Base-by-base conservation (phyloP, 345 rosid species). In the Populus deltoides region DNA sequence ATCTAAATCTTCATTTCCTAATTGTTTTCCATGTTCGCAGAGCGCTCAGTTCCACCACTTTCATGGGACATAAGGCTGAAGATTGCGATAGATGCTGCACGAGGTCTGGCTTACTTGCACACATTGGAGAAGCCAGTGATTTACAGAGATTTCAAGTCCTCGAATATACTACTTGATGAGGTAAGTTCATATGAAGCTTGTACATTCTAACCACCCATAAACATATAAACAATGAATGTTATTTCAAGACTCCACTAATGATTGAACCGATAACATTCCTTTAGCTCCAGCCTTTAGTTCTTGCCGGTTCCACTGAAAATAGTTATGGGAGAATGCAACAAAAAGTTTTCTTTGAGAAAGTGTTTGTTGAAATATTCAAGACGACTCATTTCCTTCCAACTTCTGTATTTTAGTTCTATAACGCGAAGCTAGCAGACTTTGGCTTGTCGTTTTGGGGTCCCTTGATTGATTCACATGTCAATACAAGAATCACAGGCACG, bases 61-160 rank as follows among this genome's bases (percentile, higher is more conserved):
- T 33, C 70, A 9, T 78, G 72, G 81, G 20, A 35, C 18, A 38
- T 38, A 5, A 78, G 77, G 43, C 25, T 78, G 15, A 38, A 51
- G 72, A 70, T 78, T 63, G 81, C 75, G 43, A 22, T 66, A 16
- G 72, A 71, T 35, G 47, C 36, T 29, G 77, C 81, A 1, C 41
- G 29, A 17, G 72, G 76, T 25, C n/a, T 78, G 17, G 68, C 70
- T 8, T 72, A 72, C 51, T 8, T 72, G 61, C 77, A 66, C 31
- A 51, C 72, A 12, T 6, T 8, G 10, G 17, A 36, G 22, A 33
- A 18, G 7, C 73, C 72, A 18, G 18, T 78, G 8, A 66, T 78
- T 13, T 69, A 78, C 36, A 17, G 77, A 17, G 81, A 78, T 55
- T 35, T 72, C 53, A 72, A 78, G 43, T 59, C 81, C 49, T 78